phyloP scores from a whole-genome alignment of 495 filamentous ascomycete species.

The Neurospora sp. region DNA sequence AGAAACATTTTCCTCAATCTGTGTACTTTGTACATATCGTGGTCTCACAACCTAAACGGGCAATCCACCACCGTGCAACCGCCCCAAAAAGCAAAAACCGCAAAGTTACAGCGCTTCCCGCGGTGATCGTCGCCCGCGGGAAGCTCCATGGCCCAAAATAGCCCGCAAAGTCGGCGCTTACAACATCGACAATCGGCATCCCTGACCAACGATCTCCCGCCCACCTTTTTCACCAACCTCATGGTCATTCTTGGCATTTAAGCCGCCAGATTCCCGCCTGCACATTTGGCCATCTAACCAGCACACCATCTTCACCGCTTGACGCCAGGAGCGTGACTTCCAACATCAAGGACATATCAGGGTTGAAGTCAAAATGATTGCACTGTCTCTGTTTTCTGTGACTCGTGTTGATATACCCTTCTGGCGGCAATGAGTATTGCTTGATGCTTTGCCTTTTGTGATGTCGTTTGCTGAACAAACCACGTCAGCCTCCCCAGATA shows the following conservation, averaged over 20 bases:
- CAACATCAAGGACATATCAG: neutral
- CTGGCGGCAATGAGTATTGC: neutral
- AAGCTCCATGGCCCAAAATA: neutral
- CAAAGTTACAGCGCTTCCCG: neutral
- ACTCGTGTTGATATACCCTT: neutral
- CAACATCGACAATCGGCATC: neutral
- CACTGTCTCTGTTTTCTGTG: neutral
- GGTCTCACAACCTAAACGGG: neutral
- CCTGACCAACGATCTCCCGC: neutral
- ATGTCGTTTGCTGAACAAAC: neutral
- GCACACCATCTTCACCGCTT: neutral
- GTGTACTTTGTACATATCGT: neutral
- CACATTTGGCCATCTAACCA: neutral
- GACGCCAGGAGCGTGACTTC: neutral
- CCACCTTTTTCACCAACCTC: neutral
- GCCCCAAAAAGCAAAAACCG: neutral
- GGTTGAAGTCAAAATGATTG: neutral
- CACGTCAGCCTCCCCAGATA: neutral
- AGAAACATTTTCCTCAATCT: neutral
- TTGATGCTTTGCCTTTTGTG: neutral
- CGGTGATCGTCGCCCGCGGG: neutral
- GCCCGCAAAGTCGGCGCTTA: neutral
- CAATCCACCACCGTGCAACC: neutral
- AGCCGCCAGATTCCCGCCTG: neutral
- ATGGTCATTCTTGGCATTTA: neutral